Percentiles rank a stretch among this genome's conserved stretches.
phyloP scores from a whole-genome alignment of 192 early-diverging fungal genomes.

The Coemansia sp. region DNA sequence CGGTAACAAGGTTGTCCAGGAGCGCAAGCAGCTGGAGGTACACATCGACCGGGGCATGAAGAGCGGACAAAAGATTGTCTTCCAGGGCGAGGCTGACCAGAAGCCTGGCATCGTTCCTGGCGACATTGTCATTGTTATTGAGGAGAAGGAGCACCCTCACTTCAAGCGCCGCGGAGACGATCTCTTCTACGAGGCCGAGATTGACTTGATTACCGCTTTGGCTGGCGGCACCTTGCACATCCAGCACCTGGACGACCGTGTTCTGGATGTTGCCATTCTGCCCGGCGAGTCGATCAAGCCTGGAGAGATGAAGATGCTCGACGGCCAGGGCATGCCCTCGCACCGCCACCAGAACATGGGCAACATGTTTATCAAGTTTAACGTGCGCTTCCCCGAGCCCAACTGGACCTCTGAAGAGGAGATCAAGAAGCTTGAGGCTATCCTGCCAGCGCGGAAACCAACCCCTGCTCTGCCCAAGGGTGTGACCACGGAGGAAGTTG shows the following conservation, averaged over 20 bases:
- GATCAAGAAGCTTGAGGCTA: constrained; percentile 72
- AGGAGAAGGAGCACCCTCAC: constrained; percentile 90
- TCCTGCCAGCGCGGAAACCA: constrained; percentile 74
- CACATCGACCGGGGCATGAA: constrained; percentile 98
- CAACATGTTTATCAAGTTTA: constrained; percentile 91
- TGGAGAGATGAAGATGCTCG: constrained; percentile 82
- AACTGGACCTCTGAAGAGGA: constrained; percentile 75
- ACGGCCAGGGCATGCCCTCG: constrained; percentile 93
- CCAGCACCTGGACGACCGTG: constrained; percentile 89
- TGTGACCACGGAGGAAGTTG: constrained; percentile 77
- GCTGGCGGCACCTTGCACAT: constrained; percentile 93
- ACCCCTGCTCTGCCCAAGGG: constrained; percentile 57
- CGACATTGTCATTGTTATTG: constrained; percentile 94
- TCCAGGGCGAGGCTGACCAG: constrained; percentile 96
- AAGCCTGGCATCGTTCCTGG: constrained; percentile 91
- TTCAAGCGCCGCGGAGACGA: constrained; percentile 95
- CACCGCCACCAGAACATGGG: constrained; percentile 87
- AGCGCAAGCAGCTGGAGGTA: constrained; percentile 97
- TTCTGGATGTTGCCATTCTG: constrained; percentile 82
- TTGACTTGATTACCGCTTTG: constrained; percentile 92
- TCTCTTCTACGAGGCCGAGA: constrained; percentile 87
- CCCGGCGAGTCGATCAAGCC: constrained; percentile 96
- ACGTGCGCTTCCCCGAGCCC: constrained; percentile 84
- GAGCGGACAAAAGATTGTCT: constrained; percentile 93
- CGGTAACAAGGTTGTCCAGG: constrained; percentile 81